Evolutionary conservation across 169 alveolate genomes (phyloP).

Genomic region (Hepatocystis sp.): DNA sequence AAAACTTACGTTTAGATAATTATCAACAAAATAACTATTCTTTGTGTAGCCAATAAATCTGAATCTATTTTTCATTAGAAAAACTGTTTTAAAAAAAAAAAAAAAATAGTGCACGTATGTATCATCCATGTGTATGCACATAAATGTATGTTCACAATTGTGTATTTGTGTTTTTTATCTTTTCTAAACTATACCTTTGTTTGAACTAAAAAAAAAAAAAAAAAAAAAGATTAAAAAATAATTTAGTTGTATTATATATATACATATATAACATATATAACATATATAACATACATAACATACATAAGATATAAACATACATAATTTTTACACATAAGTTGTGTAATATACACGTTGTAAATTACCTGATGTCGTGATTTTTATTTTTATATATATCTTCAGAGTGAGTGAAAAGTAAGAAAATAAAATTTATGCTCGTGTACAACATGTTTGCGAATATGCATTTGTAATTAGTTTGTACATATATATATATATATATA

Average conservation of each 20-base stretch:
- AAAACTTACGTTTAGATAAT: constrained; percentile 32
- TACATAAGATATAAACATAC: too few species aligned
- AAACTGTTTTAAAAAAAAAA: constrained; percentile 18
- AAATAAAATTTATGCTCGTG: too few species aligned
- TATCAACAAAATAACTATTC: constrained; percentile 34
- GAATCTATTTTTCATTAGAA: constrained; percentile 63
- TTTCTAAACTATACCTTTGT: too few species aligned
- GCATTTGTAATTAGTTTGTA: too few species aligned
- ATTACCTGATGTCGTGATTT: constrained; percentile 22
- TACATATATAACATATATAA: too few species aligned
- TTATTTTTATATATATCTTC: constrained; percentile 19
- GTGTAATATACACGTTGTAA: neutral
- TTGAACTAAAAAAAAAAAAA: too few species aligned
- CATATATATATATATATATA: too few species aligned
- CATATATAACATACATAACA: too few species aligned
- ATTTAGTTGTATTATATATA: too few species aligned
- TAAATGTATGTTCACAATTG: neutral
- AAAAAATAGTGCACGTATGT: neutral
- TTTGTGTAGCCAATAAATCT: constrained; percentile 29
- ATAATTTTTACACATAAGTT: neutral
- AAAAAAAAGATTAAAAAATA: too few species aligned
- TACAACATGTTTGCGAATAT: too few species aligned
- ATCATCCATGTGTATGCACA: neutral
- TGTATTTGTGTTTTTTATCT: neutral
- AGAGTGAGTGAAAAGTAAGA: neutral